phyloP scores from a whole-genome alignment of 2,329 filamentous ascomycete species.

The Botrytis deweyae region DNA sequence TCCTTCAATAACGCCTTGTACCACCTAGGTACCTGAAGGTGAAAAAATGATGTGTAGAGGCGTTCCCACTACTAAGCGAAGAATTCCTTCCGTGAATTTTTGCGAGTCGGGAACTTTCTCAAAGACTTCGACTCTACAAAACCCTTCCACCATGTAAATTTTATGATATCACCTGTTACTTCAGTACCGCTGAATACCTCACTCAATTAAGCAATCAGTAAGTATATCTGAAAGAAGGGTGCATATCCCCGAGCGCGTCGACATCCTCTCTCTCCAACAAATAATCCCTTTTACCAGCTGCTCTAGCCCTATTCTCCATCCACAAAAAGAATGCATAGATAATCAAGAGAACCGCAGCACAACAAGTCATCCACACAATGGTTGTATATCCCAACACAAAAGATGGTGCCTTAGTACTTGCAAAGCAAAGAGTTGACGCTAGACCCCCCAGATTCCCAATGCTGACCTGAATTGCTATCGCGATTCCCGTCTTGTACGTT shows the following conservation, averaged over 20 bases:
- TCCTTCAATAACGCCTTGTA: too few relatives aligned
- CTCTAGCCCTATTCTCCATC: conserved; percentile 3
- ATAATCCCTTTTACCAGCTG: neutral
- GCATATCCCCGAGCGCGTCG: neutral
- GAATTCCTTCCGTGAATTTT: neutral
- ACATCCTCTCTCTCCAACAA: neutral
- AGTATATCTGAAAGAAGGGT: neutral
- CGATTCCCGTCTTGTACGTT: neutral
- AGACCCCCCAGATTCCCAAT: neutral
- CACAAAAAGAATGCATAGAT: neutral
- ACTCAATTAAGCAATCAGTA: neutral
- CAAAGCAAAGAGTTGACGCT: conserved; percentile 6
- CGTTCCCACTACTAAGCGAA: neutral
- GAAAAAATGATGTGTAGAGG: neutral
- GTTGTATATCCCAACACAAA: conserved; percentile 1
- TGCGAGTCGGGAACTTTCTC: too few relatives aligned
- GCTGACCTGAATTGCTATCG: neutral
- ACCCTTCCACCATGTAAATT: neutral
- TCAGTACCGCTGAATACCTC: neutral
- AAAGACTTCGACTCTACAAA: neutral
- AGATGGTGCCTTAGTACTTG: neutral
- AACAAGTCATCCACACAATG: neutral
- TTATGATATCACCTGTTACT: neutral
- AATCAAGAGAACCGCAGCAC: neutral
- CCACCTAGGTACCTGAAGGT: too few relatives aligned